These are phyloP conservation scores for Thinopyrum elongatum DNA, from an alignment of 176 grass and related monocot species.

Conservation along the genomic window DNA sequence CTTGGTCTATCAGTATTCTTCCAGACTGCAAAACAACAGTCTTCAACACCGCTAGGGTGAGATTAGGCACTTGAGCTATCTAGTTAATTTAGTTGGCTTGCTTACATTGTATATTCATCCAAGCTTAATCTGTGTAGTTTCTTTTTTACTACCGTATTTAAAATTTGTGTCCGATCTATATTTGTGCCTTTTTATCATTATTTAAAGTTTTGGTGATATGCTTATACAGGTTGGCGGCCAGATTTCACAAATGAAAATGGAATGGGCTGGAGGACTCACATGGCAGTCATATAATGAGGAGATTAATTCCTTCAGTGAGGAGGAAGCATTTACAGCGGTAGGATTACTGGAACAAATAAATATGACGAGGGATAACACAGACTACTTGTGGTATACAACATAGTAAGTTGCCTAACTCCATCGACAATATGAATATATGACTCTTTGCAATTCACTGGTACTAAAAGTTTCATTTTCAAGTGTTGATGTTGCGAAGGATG, in stretches of 20 bases:
- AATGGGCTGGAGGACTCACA: slow-evolving; percentile 69
- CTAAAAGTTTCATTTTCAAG: slow-evolving; percentile 45
- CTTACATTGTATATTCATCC: not conserved
- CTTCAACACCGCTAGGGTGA: slow-evolving; percentile 94
- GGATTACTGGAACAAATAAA: slow-evolving; percentile 96
- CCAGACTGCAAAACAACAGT: slow-evolving; percentile 95
- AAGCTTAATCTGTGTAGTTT: slow-evolving; percentile 13
- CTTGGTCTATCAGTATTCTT: slow-evolving; percentile 97
- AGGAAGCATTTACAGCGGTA: slow-evolving; percentile 58
- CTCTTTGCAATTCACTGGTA: not conserved
- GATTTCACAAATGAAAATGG: slow-evolving; percentile 86
- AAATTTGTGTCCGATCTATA: not conserved
- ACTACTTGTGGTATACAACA: slow-evolving; percentile 98
- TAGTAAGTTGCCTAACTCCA: slow-evolving; percentile 52
- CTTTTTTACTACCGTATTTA: not conserved
- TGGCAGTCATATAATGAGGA: slow-evolving; percentile 90
- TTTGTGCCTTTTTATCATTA: not conserved
- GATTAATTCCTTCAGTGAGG: slow-evolving; percentile 62
- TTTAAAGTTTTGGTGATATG: not conserved
- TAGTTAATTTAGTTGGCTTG: slow-evolving; percentile 14
- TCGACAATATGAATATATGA: not conserved
- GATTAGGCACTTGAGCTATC: slow-evolving; percentile 15
- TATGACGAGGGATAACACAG: slow-evolving; percentile 89
- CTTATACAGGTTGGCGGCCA: slow-evolving; percentile 74
- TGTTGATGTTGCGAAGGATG: slow-evolving; percentile 58